Evolutionary conservation across 129 eudicot species (phyloP), one percentile per base, ranked within the genome.

Genomic region (Gnaphalium uliginosum): DNA sequence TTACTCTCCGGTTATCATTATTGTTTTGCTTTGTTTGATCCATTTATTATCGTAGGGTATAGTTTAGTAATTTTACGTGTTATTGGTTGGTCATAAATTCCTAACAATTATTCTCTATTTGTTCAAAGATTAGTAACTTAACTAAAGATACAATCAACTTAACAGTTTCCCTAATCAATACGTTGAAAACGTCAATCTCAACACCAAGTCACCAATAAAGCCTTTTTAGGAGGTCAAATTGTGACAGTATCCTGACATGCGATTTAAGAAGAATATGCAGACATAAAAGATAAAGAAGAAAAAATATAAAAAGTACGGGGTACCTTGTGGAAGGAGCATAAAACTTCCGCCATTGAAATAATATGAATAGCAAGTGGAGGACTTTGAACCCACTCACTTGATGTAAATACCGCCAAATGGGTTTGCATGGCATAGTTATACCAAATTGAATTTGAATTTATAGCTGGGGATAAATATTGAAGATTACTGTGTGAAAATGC

Each of bases 121-220:
- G 11, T 26, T 15, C 29, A 27, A 13, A 29, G 4, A 1, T 29
- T 29, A 29, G 32, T 29, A 29, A 29, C 32, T 4, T 29, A 29
- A 29, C 32, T 29, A 29, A 29, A 29, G 32, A 29, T 29, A 4
- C 32, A 29, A 29, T 29, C 32, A 29, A 29, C 32, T 29, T 29
- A 29, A 29, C 32, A 29, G 32, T 29, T 29, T 29, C 4, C 32
- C 32, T n/a, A n/a, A 0, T 29, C 57, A 88, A 79, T 18, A 85
- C 86, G n/a, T n/a, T 19, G 86, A 81, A n/a, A 86, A 50, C 66
- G 77, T 82, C 77, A 84, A 81, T 79, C 88, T 84, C 59, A 77
- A 82, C 71, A 81, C 63, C 46, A 76, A 59, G 75, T 79, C 71
- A 81, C 63, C 46, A 76, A 59, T 7, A 85, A 83, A 62, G 84